phyloP scores from a whole-genome alignment of 495 filamentous ascomycete genomes.

The Neurospora discreta region DNA sequence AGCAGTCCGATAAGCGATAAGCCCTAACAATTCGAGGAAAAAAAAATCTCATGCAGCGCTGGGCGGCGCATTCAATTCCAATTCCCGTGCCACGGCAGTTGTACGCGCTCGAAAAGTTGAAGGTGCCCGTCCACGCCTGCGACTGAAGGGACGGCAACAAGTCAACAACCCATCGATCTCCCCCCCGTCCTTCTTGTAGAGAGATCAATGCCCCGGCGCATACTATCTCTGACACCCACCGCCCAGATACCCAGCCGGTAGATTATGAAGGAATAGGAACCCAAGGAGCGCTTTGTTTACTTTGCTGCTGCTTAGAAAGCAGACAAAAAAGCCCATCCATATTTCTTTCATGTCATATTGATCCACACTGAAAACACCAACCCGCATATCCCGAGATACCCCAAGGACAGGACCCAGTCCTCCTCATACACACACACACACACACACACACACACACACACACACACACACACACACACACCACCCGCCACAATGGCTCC shows the following conservation, averaged over 20 bases:
- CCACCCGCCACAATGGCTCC: constrained; percentile 42
- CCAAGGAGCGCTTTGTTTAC: background rate
- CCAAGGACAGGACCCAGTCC: background rate
- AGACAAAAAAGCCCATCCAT: too few relatives aligned
- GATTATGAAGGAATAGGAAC: background rate
- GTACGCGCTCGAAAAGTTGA: background rate
- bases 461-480: too few relatives aligned
- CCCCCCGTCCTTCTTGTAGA: background rate
- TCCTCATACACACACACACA: background rate
- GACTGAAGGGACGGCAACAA: background rate
- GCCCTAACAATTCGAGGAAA: background rate
- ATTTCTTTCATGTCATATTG: background rate
- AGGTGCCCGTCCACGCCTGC: background rate
- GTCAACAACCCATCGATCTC: background rate
- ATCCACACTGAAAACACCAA: background rate
- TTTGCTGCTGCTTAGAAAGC: background rate
- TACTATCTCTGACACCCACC: background rate
- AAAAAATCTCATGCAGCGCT: background rate
- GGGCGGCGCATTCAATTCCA: background rate
- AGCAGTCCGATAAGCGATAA: constrained; percentile 20
- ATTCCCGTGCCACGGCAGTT: too few relatives aligned
- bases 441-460: background rate
- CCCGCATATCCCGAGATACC: background rate
- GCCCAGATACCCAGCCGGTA: background rate
- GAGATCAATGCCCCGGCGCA: background rate